Evolutionary conservation across 2,329 filamentous ascomycete genomes (phyloP).

Genomic region (Colletotrichum sublineola): DNA sequence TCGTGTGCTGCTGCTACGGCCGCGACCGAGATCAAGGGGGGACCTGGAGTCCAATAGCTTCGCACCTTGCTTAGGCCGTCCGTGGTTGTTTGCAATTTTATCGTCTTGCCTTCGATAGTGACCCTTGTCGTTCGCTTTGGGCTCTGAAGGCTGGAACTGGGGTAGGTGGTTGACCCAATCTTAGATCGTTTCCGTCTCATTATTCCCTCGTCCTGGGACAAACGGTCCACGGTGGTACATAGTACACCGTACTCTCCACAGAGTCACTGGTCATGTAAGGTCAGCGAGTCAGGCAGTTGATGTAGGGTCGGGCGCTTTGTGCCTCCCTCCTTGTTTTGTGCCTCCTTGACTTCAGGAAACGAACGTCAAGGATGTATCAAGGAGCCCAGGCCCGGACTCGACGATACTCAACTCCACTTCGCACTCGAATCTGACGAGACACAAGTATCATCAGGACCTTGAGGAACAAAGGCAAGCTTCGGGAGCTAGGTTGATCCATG

Average conservation of each 20-base stretch:
- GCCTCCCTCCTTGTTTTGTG: neutral
- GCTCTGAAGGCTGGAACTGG: conserved; percentile 16
- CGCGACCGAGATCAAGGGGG: conserved; percentile 13
- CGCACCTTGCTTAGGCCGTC: conserved; percentile 17
- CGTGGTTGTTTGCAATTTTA: conserved; percentile 2
- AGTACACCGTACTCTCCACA: neutral
- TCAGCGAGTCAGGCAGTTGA: conserved; percentile 36
- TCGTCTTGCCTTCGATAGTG: conserved; percentile 17
- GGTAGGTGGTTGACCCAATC: conserved; percentile 17
- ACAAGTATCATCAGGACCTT: neutral
- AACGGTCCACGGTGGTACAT: conserved; percentile 24
- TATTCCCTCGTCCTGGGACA: conserved; percentile 32
- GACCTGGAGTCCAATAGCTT: neutral
- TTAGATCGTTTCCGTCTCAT: conserved; percentile 32
- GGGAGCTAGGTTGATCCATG: neutral
- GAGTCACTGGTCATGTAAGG: conserved; percentile 24
- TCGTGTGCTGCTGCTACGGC: conserved; percentile 29
- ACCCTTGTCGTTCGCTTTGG: conserved; percentile 32
- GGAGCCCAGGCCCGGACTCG: conserved; percentile 3
- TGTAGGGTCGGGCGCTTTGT: conserved; percentile 11
- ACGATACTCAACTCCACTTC: conserved; percentile 8
- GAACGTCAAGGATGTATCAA: conserved; percentile 8
- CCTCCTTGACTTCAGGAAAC: conserved; percentile 5
- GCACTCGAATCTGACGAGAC: conserved; percentile 26
- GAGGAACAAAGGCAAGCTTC: neutral